Base-by-base conservation (phyloP, 495 filamentous ascomycete species). In the Filosporella fistucella region DNA sequence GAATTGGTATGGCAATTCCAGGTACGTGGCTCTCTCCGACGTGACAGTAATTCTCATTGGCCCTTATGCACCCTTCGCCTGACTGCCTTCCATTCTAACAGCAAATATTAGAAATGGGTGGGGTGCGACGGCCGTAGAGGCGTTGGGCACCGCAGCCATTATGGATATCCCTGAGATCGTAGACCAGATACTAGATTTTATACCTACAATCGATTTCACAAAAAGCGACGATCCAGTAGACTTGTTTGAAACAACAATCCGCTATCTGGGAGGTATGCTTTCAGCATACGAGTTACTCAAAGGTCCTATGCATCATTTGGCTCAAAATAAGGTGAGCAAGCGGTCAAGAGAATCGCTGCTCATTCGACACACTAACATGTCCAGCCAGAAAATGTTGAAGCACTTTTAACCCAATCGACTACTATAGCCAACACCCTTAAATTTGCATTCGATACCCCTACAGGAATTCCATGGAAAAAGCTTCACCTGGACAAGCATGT, bases 361-460 rank as follows among this genome's bases (percentile, higher is more conserved):
- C 4, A 35, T 12, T 35, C n/a, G n/a, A 4, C n/a, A 17, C 18
- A 35, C n/a, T 35, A 35, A 35, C 33, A 7, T 35, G 18, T 35
- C 4, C 33, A 35, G 33, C 12, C 45, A 28, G 45, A 48, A 13
- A 33, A 48, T 13, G 24, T 48, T n/a, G 24, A 48, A 22, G 32
- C 45, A 9, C 34, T 48, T 14, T 23, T 48, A 29, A 39, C 33
- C 1, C 33, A 38, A 24, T 33, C 45, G 18, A 48, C 34, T 21
- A 48, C 33, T 12, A 70, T 97, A 29, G 93, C 80, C 16, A 88
- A 95, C 59, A 75, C 96, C 21, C 60, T 97, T 40, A 93, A 91
- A 68, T 80, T 84, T 34, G 81, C 84, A 10, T 97, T 97, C 63
- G 90, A 96, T 63, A 96, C 91, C 3, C 90, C 91, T 0, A 96